Evolutionary conservation across 495 filamentous ascomycete species (phyloP).

Genomic region (Xylaria cubensis): DNA sequence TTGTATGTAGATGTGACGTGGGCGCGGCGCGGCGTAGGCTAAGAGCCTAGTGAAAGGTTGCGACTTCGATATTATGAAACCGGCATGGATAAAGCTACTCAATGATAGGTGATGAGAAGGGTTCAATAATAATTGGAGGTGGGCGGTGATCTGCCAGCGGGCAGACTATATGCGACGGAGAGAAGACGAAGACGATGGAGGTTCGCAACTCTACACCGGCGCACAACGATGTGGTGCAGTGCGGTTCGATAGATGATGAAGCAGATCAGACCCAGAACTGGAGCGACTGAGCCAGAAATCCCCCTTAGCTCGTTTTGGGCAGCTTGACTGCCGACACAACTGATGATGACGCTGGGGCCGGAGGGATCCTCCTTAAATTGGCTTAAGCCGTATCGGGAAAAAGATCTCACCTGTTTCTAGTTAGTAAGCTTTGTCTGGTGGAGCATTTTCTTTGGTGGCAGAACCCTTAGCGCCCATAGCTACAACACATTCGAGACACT

Average conservation of each 20-base stretch:
- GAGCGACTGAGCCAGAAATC: constrained; percentile 10
- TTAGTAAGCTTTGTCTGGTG: not conserved
- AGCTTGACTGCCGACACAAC: not conserved
- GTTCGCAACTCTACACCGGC: not conserved
- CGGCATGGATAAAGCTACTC: constrained; percentile 34
- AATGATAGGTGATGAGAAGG: not conserved
- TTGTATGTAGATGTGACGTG: constrained; percentile 34
- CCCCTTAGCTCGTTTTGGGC: not conserved
- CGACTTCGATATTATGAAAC: constrained; percentile 31
- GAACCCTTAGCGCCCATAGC: not conserved
- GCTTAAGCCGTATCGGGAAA: constrained; percentile 3
- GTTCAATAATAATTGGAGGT: not conserved
- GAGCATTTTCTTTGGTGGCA: not conserved
- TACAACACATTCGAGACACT: not conserved
- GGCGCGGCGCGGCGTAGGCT: constrained; percentile 35
- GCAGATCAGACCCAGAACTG: not conserved
- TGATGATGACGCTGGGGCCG: constrained; percentile 10
- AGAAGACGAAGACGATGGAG: not conserved
- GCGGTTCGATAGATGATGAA: constrained; percentile 10
- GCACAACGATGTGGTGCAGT: constrained; percentile 12
- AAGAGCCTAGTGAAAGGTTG: constrained; percentile 30
- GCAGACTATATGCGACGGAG: not conserved
- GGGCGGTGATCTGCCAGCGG: not conserved
- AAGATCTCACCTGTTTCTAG: not conserved
- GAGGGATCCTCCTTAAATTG: not conserved